Conservation (phyloP, 768 basidiomycete species). For the Boletus sp. region DNA sequence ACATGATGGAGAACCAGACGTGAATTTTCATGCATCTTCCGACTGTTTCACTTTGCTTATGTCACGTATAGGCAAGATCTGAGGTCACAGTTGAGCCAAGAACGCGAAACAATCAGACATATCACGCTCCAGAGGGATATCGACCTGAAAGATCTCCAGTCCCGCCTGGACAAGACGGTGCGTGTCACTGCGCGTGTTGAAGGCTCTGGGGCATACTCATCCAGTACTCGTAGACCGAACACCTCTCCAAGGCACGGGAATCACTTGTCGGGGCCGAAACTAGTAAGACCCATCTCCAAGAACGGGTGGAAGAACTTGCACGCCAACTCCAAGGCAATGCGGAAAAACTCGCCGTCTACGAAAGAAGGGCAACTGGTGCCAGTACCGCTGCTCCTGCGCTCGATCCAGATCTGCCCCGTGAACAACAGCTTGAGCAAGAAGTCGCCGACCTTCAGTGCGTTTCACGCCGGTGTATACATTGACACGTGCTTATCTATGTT, state of each 20-base stretch:
- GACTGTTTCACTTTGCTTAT: neutral
- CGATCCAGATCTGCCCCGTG: constrained; percentile 52
- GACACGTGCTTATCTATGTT: neutral
- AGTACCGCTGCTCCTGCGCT: constrained; percentile 31
- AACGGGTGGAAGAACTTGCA: constrained; percentile 46
- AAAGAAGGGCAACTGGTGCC: constrained; percentile 49
- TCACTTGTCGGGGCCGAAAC: constrained; percentile 69
- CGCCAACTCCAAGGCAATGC: constrained; percentile 69
- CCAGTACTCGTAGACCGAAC: constrained; percentile 45
- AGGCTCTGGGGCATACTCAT: constrained; percentile 7
- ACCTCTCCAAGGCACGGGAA: constrained; percentile 67
- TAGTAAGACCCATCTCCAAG: constrained; percentile 74
- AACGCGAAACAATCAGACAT: constrained; percentile 72
- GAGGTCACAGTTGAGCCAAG: constrained; percentile 62
- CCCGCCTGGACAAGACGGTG: constrained; percentile 68
- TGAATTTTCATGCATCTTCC: constrained; percentile 34
- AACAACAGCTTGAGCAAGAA: constrained; percentile 79
- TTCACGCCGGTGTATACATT: neutral
- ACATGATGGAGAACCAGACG: constrained; percentile 77
- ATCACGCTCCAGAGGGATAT: constrained; percentile 77
- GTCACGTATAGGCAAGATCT: constrained; percentile 60
- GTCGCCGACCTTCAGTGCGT: constrained; percentile 80
- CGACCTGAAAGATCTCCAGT: constrained; percentile 71
- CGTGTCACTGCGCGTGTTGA: constrained; percentile 32
- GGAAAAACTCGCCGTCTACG: constrained; percentile 86